Conservation (phyloP, 2,329 filamentous ascomycete genomes). For the Aspergillus neotritici region DNA sequence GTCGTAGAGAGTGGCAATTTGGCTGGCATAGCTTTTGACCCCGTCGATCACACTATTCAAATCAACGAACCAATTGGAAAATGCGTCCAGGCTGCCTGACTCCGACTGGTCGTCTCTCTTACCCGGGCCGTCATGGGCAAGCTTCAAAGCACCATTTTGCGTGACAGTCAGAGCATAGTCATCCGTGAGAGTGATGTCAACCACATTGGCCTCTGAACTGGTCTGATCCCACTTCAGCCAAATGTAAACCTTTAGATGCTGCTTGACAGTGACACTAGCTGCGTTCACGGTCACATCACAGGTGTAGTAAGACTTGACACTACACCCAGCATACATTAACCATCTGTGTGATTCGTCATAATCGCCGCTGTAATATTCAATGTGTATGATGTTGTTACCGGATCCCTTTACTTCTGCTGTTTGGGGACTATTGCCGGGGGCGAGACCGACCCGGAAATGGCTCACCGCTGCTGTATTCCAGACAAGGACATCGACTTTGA, state of each 20-base stretch:
- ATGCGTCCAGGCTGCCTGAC: background rate
- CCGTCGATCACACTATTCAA: background rate
- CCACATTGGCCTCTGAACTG: background rate
- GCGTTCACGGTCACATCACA: background rate
- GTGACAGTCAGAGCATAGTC: conserved; percentile 1
- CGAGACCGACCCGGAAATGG: no score
- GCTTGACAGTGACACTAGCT: background rate
- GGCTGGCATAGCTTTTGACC: background rate
- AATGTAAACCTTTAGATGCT: background rate
- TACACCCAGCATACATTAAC: no score
- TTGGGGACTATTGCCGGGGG: no score
- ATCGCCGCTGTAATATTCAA: background rate
- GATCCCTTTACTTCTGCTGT: no score
- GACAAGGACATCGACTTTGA: background rate
- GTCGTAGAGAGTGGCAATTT: background rate
- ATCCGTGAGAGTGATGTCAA: conserved; percentile 2
- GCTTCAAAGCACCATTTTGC: background rate
- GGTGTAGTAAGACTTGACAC: background rate
- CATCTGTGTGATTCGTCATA: background rate
- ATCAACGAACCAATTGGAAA: background rate
- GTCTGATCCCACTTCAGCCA: background rate
- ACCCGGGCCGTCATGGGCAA: background rate
- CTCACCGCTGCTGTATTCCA: no score
- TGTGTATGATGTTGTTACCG: background rate
- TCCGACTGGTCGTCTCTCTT: background rate